These are phyloP conservation scores for Suhomyces ambrosiae DNA, from an alignment of 1,139 yeast genomes.

Conservation along the genomic window DNA sequence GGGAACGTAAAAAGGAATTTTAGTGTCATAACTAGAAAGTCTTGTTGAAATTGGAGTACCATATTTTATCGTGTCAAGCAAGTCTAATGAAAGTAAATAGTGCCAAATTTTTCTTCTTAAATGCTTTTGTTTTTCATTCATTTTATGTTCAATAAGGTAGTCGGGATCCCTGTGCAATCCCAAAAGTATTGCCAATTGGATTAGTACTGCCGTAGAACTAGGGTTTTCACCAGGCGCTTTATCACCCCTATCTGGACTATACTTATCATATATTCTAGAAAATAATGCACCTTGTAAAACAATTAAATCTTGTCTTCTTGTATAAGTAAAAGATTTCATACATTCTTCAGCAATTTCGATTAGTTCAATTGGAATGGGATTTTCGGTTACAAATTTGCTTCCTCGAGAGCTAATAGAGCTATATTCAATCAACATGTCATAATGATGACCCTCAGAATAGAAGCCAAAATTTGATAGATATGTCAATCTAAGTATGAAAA, in stretches of 20 bases:
- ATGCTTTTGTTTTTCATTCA: constrained; percentile 15
- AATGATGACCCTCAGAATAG: neutral
- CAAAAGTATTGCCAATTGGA: constrained; percentile 18
- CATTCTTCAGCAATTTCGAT: constrained; percentile 22
- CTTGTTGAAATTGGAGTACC: constrained; percentile 21
- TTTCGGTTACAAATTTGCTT: constrained; percentile 11
- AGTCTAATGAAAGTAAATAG: constrained; percentile 24
- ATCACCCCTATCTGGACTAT: constrained; percentile 38
- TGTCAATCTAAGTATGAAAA: constrained; percentile 13
- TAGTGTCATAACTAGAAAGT: constrained; percentile 26
- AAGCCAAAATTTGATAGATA: constrained; percentile 15
- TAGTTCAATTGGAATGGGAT: constrained; percentile 25
- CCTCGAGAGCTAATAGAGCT: neutral
- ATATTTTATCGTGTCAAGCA: constrained; percentile 16
- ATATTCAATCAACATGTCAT: constrained; percentile 2
- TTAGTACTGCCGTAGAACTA: constrained; percentile 14
- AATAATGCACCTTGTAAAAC: constrained; percentile 24
- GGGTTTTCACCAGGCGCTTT: constrained; percentile 15
- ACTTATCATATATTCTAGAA: constrained; percentile 26
- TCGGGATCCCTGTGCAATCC: constrained; percentile 20
- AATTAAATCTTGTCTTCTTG: constrained; percentile 16
- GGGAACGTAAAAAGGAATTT: constrained; percentile 21
- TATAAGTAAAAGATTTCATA: constrained; percentile 15
- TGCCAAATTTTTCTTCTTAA: constrained; percentile 30
- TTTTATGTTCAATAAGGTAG: constrained; percentile 5